phyloP scores from a whole-genome alignment of 768 basidiomycete genomes.

The Russula lepida region DNA sequence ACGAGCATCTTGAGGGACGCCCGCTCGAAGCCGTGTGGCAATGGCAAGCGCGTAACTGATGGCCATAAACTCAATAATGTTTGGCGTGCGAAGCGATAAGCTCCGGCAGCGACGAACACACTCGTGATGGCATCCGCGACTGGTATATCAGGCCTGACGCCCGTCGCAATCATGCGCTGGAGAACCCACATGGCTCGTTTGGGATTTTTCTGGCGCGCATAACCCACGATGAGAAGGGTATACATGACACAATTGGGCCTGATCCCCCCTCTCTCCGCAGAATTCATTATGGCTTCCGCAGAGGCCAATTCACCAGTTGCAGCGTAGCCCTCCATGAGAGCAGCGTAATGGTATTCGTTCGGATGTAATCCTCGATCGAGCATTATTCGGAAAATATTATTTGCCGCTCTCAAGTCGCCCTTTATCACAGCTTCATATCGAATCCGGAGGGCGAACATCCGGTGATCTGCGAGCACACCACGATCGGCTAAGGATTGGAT shows the following conservation, averaged over 20 bases:
- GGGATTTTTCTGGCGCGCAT: constrained; percentile 53
- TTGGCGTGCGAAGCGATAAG: constrained; percentile 40
- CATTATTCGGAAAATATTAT: constrained; percentile 49
- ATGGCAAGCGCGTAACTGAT: constrained; percentile 55
- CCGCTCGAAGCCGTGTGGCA: constrained; percentile 42
- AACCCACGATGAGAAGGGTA: constrained; percentile 68
- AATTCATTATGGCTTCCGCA: constrained; percentile 48
- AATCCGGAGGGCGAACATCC: constrained; percentile 54
- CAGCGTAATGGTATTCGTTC: constrained; percentile 61
- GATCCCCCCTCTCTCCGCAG: constrained; percentile 43
- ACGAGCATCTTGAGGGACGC: constrained; percentile 42
- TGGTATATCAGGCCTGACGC: constrained; percentile 60
- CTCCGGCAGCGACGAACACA: constrained; percentile 54
- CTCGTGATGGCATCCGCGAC: constrained; percentile 64
- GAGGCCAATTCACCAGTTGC: constrained; percentile 48
- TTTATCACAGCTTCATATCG: constrained; percentile 49
- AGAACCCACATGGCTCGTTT: constrained; percentile 47
- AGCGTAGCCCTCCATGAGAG: constrained; percentile 70
- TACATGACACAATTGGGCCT: constrained; percentile 59
- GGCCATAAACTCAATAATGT: constrained; percentile 56
- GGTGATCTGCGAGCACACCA: constrained; percentile 45
- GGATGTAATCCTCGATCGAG: constrained; percentile 62
- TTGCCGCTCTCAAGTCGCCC: constrained; percentile 42
- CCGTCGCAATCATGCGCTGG: constrained; percentile 50
- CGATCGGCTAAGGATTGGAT: constrained; percentile 40